These are phyloP conservation scores for Exophiala oligosperma DNA, from an alignment of 2,329 filamentous ascomycete genomes.

Conservation along the genomic window DNA sequence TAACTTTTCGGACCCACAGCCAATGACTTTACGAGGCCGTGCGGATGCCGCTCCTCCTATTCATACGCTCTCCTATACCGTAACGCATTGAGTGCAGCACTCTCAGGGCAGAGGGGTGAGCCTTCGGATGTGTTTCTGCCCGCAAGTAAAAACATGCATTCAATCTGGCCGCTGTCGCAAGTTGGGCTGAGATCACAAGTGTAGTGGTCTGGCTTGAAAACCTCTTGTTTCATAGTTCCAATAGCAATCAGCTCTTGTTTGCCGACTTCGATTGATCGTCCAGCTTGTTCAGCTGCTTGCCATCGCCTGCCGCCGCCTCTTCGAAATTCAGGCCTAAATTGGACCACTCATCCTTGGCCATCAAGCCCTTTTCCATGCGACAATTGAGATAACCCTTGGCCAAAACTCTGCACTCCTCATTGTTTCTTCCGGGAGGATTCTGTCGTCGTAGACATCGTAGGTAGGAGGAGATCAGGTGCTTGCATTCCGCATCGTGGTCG, in stretches of 20 bases:
- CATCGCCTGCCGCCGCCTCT: conserved; percentile 26
- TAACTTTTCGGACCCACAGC: too few relatives aligned
- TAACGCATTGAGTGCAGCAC: too few relatives aligned
- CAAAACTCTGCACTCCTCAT: conserved; percentile 77
- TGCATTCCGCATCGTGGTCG: conserved; percentile 96
- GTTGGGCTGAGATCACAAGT: too few relatives aligned
- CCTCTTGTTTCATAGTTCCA: background rate
- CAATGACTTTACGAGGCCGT: too few relatives aligned
- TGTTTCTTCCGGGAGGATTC: conserved; percentile 80
- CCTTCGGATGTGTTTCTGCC: too few relatives aligned
- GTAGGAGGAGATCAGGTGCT: conserved; percentile 80
- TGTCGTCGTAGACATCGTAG: conserved; percentile 67
- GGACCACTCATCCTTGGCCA: conserved; percentile 93
- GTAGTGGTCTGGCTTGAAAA: too few relatives aligned
- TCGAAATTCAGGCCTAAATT: conserved; percentile 79
- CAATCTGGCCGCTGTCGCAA: too few relatives aligned
- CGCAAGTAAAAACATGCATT: too few relatives aligned
- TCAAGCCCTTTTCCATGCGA: conserved; percentile 94
- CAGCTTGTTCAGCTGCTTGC: background rate
- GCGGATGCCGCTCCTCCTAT: too few relatives aligned
- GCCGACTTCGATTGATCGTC: background rate
- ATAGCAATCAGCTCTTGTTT: conserved; percentile 4
- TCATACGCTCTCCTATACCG: too few relatives aligned
- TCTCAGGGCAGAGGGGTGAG: too few relatives aligned
- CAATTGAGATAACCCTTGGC: conserved; percentile 89